These are phyloP conservation scores for Abortiporus biennis DNA, from an alignment of 1,284 basidiomycete genomes.

Conservation along the genomic window DNA sequence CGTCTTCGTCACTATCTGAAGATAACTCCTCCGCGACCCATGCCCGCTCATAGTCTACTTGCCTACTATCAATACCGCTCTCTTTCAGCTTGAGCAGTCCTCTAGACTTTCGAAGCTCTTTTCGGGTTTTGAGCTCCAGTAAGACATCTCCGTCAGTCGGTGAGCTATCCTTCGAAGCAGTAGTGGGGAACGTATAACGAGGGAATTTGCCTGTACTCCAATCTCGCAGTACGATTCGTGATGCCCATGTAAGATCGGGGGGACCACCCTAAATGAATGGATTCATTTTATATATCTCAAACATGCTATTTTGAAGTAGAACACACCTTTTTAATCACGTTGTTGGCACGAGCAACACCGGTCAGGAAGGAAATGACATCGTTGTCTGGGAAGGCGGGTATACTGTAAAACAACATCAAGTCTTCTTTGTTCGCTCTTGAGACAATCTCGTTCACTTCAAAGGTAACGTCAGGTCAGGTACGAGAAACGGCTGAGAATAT, in stretches of 20 bases:
- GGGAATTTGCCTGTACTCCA: constrained; percentile 83
- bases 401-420: constrained; percentile 83
- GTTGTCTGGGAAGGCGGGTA: constrained; percentile 78
- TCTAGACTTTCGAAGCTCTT: constrained; percentile 56
- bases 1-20: constrained; percentile 6
- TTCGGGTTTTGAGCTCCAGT: constrained; percentile 44
- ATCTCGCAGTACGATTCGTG: constrained; percentile 82
- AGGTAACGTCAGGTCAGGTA: constrained; percentile 4
- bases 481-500: background rate
- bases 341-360: constrained; percentile 74
- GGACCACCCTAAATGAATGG: constrained; percentile 54
- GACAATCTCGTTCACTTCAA: constrained; percentile 69
- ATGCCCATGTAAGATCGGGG: constrained; percentile 75
- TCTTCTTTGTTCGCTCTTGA: constrained; percentile 72
- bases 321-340: constrained; percentile 75
- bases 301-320: background rate
- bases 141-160: constrained; percentile 30
- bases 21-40: constrained; percentile 6
- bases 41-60: background rate
- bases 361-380: constrained; percentile 77
- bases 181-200: constrained; percentile 68
- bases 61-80: constrained; percentile 1
- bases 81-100: constrained; percentile 23
- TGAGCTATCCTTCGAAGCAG: constrained; percentile 18
- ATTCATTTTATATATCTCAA: constrained; percentile 3